phyloP scores from a whole-genome alignment of 2,329 filamentous ascomycete genomes.

The Aureobasidium pullulans region DNA sequence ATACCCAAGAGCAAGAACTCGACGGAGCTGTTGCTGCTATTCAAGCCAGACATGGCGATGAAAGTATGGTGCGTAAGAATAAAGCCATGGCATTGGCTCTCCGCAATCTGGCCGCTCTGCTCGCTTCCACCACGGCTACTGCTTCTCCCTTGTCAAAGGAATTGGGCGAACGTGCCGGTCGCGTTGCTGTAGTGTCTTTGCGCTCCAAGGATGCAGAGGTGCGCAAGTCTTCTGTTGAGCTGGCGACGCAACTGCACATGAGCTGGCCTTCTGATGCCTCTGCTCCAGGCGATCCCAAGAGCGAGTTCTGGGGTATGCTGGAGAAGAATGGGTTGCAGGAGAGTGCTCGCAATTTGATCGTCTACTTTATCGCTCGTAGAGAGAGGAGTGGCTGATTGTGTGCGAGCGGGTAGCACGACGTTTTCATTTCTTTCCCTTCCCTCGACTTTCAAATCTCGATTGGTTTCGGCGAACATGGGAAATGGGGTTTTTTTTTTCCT shows the following conservation, averaged over 20 bases:
- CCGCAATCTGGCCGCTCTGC: slow-evolving; percentile 53
- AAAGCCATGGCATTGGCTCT: slow-evolving; percentile 47
- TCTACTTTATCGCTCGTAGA: slow-evolving; percentile 67
- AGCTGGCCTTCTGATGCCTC: slow-evolving; percentile 35
- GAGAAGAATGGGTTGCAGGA: slow-evolving; percentile 51
- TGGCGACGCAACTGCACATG: slow-evolving; percentile 66
- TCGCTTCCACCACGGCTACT: slow-evolving; percentile 35
- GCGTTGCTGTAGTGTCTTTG: slow-evolving; percentile 22
- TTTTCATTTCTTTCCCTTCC: neutral
- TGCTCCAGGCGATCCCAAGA: slow-evolving; percentile 31
- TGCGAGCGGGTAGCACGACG: neutral
- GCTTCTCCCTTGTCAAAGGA: slow-evolving; percentile 16
- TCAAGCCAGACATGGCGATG: neutral
- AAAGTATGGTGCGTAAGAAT: neutral
- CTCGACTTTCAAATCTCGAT: neutral
- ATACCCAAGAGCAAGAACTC: slow-evolving; percentile 25
- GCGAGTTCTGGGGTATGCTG: slow-evolving; percentile 60
- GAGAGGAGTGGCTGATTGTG: slow-evolving; percentile 43
- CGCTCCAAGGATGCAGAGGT: slow-evolving; percentile 26
- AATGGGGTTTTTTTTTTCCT: neutral
- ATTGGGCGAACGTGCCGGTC: slow-evolving; percentile 15
- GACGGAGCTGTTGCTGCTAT: slow-evolving; percentile 32
- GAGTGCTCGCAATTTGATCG: slow-evolving; percentile 68
- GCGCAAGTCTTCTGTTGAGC: slow-evolving; percentile 65
- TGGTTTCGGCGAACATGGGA: too few relatives aligned